phyloP scores from a whole-genome alignment of 169 alveolate genomes.

The Plasmodium ovale region DNA sequence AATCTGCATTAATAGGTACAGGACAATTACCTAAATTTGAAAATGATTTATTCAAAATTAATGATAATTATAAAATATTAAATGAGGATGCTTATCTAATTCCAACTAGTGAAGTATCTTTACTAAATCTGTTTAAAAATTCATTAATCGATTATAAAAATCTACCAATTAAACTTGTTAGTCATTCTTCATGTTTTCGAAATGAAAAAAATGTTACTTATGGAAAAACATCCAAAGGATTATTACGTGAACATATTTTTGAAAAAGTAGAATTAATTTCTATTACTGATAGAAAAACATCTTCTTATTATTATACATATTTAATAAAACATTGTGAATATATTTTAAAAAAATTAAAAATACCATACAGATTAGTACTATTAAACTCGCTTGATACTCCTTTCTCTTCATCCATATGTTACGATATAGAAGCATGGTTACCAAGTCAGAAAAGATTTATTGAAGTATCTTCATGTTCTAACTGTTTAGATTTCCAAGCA shows the following conservation, averaged over 20 bases:
- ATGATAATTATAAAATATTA: constrained; percentile 74
- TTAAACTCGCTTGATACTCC: constrained; percentile 81
- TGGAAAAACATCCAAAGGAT: constrained; percentile 84
- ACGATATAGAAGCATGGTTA: constrained; percentile 84
- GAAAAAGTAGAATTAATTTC: constrained; percentile 84
- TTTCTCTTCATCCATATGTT: constrained; percentile 78
- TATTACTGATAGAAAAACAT: constrained; percentile 71
- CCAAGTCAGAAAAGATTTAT: constrained; percentile 81
- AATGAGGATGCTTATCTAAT: constrained; percentile 85
- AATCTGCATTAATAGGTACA: constrained; percentile 77
- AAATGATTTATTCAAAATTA: constrained; percentile 82
- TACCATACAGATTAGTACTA: constrained; percentile 76
- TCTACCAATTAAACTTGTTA: constrained; percentile 80
- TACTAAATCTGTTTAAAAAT: constrained; percentile 79
- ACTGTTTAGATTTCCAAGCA: constrained; percentile 84
- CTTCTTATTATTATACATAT: constrained; percentile 73
- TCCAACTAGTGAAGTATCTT: constrained; percentile 87
- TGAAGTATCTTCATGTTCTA: constrained; percentile 85
- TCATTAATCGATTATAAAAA: constrained; percentile 35
- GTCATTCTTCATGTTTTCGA: constrained; percentile 84
- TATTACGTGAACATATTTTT: constrained; percentile 84
- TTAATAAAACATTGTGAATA: constrained; percentile 83
- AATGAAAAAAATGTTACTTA: constrained; percentile 81
- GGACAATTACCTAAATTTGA: constrained; percentile 87
- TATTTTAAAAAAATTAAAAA: constrained; percentile 75